Conservation (phyloP, 2,329 filamentous ascomycete species). For the Ascochyta koolunga region DNA sequence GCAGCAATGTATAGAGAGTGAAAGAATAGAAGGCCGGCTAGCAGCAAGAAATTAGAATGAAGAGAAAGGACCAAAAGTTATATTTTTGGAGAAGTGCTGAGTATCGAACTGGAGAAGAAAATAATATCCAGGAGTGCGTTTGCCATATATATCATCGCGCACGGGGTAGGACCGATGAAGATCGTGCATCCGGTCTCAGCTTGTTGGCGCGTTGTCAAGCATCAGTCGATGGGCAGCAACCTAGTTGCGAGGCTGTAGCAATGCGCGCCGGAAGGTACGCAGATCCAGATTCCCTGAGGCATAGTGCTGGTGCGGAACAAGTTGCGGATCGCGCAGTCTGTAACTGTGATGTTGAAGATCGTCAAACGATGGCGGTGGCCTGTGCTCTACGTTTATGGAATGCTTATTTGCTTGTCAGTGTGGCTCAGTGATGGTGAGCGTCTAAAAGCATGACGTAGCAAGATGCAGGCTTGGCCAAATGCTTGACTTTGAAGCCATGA, state of each 20-base stretch:
- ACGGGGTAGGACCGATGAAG: constrained; percentile 16
- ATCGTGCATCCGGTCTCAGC: constrained; percentile 8
- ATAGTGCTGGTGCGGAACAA: constrained; percentile 23
- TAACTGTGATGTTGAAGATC: constrained; percentile 28
- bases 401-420: constrained; percentile 15
- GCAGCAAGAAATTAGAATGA: constrained; percentile 29
- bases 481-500: neutral
- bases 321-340: constrained; percentile 29
- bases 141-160: constrained; percentile 17
- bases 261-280: constrained; percentile 19
- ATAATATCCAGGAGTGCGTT: neutral
- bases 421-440: neutral
- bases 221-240: constrained; percentile 18
- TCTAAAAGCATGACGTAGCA: neutral
- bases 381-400: constrained; percentile 8
- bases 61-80: constrained; percentile 14
- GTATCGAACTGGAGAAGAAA: constrained; percentile 17
- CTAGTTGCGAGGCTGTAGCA: constrained; percentile 16
- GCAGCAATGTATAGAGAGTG: constrained; percentile 28
- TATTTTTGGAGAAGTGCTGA: constrained; percentile 7
- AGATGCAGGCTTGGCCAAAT: neutral
- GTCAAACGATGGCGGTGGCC: constrained; percentile 28
- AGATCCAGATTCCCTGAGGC: constrained; percentile 24
- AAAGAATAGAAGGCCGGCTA: constrained; percentile 30
- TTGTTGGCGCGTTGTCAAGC: constrained; percentile 13